Evolutionary conservation across 2,329 filamentous ascomycete genomes (phyloP).

Genomic region (Neonectria hederae): DNA sequence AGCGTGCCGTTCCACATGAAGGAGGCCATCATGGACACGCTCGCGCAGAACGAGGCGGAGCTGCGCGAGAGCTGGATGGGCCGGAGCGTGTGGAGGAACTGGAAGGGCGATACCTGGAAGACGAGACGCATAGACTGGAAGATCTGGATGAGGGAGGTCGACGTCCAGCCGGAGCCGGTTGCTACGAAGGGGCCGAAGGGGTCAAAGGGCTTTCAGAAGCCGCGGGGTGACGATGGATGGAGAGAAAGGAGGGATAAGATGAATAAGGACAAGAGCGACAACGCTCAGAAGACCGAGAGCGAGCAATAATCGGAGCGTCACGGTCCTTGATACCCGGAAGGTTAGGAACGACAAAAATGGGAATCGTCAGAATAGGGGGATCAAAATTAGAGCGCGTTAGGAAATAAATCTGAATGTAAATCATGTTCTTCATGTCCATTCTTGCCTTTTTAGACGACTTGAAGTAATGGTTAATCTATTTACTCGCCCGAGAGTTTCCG

Average conservation of each 20-base stretch:
- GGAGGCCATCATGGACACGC: conserved; percentile 61
- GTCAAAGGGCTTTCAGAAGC: conserved; percentile 10
- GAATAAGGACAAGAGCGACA: conserved; percentile 19
- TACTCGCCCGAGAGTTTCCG: background rate
- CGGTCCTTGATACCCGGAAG: conserved; percentile 10
- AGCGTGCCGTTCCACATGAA: conserved; percentile 67
- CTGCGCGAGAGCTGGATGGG: conserved; percentile 65
- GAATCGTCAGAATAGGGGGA: background rate
- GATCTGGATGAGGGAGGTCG: conserved; percentile 63
- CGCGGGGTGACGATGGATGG: conserved; percentile 2
- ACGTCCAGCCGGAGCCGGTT: conserved; percentile 33
- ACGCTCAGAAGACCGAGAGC: conserved; percentile 16
- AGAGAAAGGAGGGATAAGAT: conserved; percentile 28
- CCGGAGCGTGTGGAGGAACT: conserved; percentile 65
- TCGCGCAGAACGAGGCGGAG: conserved; percentile 58
- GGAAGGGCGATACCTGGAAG: conserved; percentile 68
- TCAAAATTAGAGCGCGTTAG: background rate
- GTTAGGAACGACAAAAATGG: background rate
- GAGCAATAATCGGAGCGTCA: conserved; percentile 7
- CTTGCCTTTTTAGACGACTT: too few relatives aligned
- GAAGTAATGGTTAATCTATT: background rate
- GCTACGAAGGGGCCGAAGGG: conserved; percentile 27
- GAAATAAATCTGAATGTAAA: background rate
- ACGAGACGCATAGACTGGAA: conserved; percentile 64
- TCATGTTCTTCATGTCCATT: background rate